phyloP scores from a whole-genome alignment of 139 green algal genomes.

The Volvox reticuliferus region DNA sequence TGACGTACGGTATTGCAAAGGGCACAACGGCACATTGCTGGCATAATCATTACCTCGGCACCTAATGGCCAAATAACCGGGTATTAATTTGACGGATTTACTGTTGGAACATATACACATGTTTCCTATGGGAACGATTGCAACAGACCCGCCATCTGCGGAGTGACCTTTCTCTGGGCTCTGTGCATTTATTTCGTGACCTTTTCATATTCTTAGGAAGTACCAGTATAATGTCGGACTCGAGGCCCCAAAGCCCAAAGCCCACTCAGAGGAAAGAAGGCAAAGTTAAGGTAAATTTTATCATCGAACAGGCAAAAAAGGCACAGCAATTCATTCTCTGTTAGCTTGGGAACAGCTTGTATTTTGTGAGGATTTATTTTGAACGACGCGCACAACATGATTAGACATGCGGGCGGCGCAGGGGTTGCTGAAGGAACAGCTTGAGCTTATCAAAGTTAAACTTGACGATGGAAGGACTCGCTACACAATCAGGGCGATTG shows the following conservation, averaged over 20 bases:
- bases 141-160: no score
- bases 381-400: no score
- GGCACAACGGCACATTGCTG: no score
- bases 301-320: neutral
- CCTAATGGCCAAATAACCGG: no score
- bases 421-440: slow-evolving; percentile 86
- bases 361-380: no score
- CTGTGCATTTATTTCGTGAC: neutral
- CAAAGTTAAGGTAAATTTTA: slow-evolving; percentile 7
- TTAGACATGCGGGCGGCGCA: neutral
- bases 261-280: slow-evolving; percentile 15
- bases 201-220: neutral
- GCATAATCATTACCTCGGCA: no score
- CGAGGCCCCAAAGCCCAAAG: slow-evolving; percentile 20
- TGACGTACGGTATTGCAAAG: no score
- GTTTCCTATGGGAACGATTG: no score
- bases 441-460: slow-evolving; percentile 79
- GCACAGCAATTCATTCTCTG: neutral
- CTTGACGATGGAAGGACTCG: slow-evolving; percentile 63
- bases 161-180: no score
- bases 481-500: slow-evolving; percentile 81
- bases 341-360: no score
- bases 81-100: no score
- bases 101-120: neutral
- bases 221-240: neutral